Percentiles rank a stretch among this genome's conserved stretches.
phyloP scores from a whole-genome alignment of 2,329 filamentous ascomycete genomes.

The Fonsecaea nubica region DNA sequence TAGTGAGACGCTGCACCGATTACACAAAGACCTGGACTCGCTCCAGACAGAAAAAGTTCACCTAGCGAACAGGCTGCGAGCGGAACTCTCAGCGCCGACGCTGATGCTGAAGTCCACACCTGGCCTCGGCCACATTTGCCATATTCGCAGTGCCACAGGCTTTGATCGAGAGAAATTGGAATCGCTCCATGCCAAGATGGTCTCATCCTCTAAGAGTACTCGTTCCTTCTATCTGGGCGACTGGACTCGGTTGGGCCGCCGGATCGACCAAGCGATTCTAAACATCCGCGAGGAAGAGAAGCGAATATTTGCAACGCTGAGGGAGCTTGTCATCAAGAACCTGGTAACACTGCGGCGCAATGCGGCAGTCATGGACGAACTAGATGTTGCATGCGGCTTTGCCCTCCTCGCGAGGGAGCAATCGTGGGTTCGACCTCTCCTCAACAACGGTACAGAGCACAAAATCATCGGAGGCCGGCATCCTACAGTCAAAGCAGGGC shows the following conservation, averaged over 20 bases:
- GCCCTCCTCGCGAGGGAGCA: conserved; percentile 79
- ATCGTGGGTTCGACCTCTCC: conserved; percentile 72
- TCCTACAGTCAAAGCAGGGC: conserved; percentile 85
- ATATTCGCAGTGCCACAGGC: conserved; percentile 70
- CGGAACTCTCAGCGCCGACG: conserved; percentile 65
- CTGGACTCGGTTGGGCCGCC: conserved; percentile 82
- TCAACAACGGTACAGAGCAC: conserved; percentile 71
- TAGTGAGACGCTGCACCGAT: conserved; percentile 66
- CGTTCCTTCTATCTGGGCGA: conserved; percentile 81
- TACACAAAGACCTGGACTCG: conserved; percentile 71
- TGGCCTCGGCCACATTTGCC: conserved; percentile 85
- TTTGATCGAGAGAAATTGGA: conserved; percentile 60
- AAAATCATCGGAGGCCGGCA: conserved; percentile 86
- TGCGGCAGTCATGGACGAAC: conserved; percentile 87
- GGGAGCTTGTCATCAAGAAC: conserved; percentile 77
- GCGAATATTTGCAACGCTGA: conserved; percentile 75
- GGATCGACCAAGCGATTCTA: conserved; percentile 76
- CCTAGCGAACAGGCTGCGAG: conserved; percentile 68
- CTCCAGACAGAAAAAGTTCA: conserved; percentile 66
- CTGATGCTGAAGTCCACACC: conserved; percentile 86
- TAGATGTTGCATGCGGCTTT: conserved; percentile 88
- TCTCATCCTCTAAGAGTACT: conserved; percentile 83
- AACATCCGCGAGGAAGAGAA: conserved; percentile 86
- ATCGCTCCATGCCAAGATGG: conserved; percentile 57
- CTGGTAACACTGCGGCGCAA: conserved; percentile 87